Conservation (phyloP, 2,329 filamentous ascomycete species). For the Calonectria multiphialidica region DNA sequence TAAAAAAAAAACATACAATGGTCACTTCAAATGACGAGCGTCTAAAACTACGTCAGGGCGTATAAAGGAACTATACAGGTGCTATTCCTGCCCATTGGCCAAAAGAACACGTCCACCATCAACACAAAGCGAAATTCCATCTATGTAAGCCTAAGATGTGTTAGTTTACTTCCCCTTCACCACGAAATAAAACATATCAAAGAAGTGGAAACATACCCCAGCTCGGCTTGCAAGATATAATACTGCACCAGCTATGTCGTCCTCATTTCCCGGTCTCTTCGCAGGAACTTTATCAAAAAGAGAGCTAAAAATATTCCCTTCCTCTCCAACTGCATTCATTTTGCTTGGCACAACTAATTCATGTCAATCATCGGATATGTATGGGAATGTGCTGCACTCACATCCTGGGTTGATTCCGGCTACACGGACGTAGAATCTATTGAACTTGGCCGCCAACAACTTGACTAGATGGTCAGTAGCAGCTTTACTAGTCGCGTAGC, state of each 20-base stretch:
- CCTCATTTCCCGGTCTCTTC: conserved; percentile 45
- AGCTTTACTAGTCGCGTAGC: conserved; percentile 64
- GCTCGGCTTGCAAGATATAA: conserved; percentile 48
- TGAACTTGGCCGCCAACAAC: conserved; percentile 61
- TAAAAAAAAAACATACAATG: no score
- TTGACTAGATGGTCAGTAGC: conserved; percentile 64
- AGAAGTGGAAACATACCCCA: conserved; percentile 35
- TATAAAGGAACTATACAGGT: no score
- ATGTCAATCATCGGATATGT: not conserved
- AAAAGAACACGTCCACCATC: conserved; percentile 47
- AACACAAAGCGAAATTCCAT: conserved; percentile 46
- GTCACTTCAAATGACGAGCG: no score
- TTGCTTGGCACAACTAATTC: conserved; percentile 48
- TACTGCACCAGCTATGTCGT: conserved; percentile 46
- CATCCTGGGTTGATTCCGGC: conserved; percentile 49
- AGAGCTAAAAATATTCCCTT: conserved; percentile 47
- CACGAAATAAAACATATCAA: not conserved
- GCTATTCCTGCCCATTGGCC: conserved; percentile 46
- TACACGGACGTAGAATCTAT: conserved; percentile 48
- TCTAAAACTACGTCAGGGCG: not conserved
- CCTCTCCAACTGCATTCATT: conserved; percentile 49
- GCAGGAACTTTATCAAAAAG: conserved; percentile 49
- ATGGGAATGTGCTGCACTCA: conserved; percentile 31
- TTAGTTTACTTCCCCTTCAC: not conserved
- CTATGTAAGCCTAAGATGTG: conserved; percentile 43